Evolutionary conservation across 2,329 filamentous ascomycete species (phyloP).

Genomic region (Aureobasidium sp.): DNA sequence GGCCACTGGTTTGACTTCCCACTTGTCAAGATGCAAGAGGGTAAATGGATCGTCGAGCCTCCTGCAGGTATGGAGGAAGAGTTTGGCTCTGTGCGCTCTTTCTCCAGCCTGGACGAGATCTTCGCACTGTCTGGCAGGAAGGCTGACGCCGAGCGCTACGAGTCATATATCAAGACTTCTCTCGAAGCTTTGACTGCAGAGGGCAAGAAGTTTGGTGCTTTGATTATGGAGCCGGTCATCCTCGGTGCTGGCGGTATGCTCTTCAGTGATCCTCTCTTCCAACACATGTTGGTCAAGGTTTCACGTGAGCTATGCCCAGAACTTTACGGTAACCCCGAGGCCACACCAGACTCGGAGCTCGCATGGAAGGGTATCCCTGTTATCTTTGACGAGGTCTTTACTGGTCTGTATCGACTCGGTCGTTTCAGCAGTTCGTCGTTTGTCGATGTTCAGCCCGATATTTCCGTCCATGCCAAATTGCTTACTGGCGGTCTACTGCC

Average conservation of each 20-base stretch:
- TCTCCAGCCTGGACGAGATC: conserved; percentile 45
- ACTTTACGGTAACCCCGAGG: background rate
- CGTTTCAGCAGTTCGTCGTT: conserved; percentile 62
- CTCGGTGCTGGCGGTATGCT: conserved; percentile 79
- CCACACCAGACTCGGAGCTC: background rate
- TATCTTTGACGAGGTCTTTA: conserved; percentile 82
- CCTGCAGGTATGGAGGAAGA: conserved; percentile 41
- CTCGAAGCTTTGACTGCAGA: conserved; percentile 46
- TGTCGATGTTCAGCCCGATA: conserved; percentile 59
- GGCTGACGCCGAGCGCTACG: conserved; percentile 44
- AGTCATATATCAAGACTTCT: conserved; percentile 47
- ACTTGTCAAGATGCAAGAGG: conserved; percentile 55
- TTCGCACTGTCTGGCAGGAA: conserved; percentile 49
- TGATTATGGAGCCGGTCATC: conserved; percentile 73
- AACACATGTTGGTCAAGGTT: conserved; percentile 58
- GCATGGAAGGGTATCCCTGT: conserved; percentile 68
- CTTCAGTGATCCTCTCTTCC: conserved; percentile 75
- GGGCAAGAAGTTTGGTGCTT: conserved; percentile 61
- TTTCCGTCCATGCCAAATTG: conserved; percentile 74
- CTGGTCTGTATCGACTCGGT: conserved; percentile 73
- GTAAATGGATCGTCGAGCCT: conserved; percentile 56
- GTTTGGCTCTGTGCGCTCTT: conserved; percentile 36
- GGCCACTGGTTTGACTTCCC: conserved; percentile 78
- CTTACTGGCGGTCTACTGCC: conserved; percentile 73
- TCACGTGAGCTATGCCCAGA: conserved; percentile 40